These are phyloP conservation scores for Neohortaea acidophila DNA, from an alignment of 495 filamentous ascomycete genomes.

Conservation along the genomic window DNA sequence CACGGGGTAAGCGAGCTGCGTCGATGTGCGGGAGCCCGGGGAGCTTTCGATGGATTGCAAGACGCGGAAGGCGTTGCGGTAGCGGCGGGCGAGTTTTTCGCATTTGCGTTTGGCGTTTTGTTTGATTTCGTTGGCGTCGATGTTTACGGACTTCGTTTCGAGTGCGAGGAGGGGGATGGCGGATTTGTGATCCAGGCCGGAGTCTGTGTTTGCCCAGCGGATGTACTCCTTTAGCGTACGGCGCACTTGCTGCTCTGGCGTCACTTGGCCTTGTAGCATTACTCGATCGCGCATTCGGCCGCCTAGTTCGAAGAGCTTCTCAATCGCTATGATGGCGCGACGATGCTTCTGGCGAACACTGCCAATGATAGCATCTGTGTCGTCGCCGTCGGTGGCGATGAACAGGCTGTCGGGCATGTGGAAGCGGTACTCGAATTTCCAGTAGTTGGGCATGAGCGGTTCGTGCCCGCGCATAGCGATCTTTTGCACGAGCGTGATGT, in stretches of 20 bases:
- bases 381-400: slow-evolving; percentile 23
- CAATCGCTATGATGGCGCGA: slow-evolving; percentile 19
- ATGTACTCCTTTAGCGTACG: slow-evolving; percentile 18
- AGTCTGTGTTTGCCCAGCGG: slow-evolving; percentile 23
- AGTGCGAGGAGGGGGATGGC: slow-evolving; percentile 21
- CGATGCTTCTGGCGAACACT: slow-evolving; percentile 4
- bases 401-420: slow-evolving; percentile 47
- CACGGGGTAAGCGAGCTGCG: slow-evolving; percentile 11
- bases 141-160: slow-evolving; percentile 11
- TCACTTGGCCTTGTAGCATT: slow-evolving; percentile 1
- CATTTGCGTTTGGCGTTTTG: slow-evolving; percentile 15
- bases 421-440: slow-evolving; percentile 45
- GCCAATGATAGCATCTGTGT: slow-evolving; percentile 29
- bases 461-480: slow-evolving; percentile 45
- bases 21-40: background rate
- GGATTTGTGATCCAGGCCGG: slow-evolving; percentile 9
- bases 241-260: slow-evolving; percentile 5
- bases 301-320: slow-evolving; percentile 21
- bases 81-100: slow-evolving; percentile 12
- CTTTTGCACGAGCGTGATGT: slow-evolving; percentile 39
- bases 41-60: slow-evolving; percentile 11
- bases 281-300: slow-evolving; percentile 19
- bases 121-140: slow-evolving; percentile 7
- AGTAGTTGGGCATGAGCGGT: slow-evolving; percentile 38
- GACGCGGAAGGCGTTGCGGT: slow-evolving; percentile 17